These are phyloP conservation scores for Saccharomycopsis hybrid DNA, from an alignment of 1,139 yeast genomes.

Conservation along the genomic window DNA sequence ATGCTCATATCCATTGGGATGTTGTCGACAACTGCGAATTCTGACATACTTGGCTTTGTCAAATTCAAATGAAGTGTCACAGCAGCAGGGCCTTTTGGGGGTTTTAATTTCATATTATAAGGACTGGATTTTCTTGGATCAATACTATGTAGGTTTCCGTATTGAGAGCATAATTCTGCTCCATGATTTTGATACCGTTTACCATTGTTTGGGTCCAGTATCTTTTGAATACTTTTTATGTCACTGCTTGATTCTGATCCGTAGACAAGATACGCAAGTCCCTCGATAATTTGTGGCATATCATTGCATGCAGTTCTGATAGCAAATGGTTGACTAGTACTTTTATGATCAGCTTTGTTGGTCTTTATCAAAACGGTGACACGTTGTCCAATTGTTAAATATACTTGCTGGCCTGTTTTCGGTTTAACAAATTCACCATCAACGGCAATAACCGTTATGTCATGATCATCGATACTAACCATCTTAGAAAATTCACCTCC, in stretches of 20 bases:
- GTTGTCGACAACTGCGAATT: constrained; percentile 29
- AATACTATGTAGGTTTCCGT: no score
- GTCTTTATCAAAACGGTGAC: constrained; percentile 30
- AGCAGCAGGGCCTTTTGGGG: constrained; percentile 24
- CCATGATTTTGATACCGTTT: constrained; percentile 25
- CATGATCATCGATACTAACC: constrained; percentile 34
- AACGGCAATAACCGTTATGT: constrained; percentile 30
- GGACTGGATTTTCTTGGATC: constrained; percentile 2
- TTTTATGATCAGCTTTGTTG: constrained; percentile 9
- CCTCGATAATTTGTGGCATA: constrained; percentile 33
- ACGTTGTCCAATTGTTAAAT: constrained; percentile 32
- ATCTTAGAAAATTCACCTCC: constrained; percentile 34
- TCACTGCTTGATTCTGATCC: constrained; percentile 22
- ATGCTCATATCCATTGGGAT: constrained; percentile 18
- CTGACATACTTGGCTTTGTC: constrained; percentile 28
- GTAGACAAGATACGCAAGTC: constrained; percentile 28
- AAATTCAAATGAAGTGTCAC: constrained; percentile 26
- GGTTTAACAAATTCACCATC: constrained; percentile 33
- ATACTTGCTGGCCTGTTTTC: constrained; percentile 26
- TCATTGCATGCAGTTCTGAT: constrained; percentile 31
- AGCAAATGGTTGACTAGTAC: constrained; percentile 19
- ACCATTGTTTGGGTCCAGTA: constrained; percentile 21
- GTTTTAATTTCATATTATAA: not conserved
- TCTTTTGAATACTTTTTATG: constrained; percentile 1
- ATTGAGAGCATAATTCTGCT: no score